phyloP scores from a whole-genome alignment of 73 alveolate genomes.

The Paramecium caudatum region DNA sequence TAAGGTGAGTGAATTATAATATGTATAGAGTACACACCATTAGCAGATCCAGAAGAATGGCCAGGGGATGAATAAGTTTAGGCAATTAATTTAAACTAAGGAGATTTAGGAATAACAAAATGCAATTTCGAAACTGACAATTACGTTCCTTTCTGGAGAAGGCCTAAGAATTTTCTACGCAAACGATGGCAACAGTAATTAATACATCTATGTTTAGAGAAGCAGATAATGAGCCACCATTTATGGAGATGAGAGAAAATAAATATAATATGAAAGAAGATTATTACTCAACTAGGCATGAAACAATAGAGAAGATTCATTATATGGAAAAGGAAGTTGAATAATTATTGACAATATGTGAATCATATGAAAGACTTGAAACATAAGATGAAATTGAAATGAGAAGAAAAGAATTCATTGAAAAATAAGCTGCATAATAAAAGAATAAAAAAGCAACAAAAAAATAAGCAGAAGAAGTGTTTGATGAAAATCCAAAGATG shows the following conservation, averaged over 20 bases:
- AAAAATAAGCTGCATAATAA: constrained; percentile 82
- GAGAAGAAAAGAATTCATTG: constrained; percentile 88
- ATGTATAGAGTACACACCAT: constrained; percentile 76
- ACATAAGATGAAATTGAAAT: constrained; percentile 88
- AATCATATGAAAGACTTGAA: constrained; percentile 87
- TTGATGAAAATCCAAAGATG: constrained; percentile 77
- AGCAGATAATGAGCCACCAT: constrained; percentile 71
- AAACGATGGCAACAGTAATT: constrained; percentile 57
- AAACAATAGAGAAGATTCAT: constrained; percentile 68
- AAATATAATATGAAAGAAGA: constrained; percentile 61
- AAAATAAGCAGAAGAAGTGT: constrained; percentile 68
- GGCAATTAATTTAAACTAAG: constrained; percentile 78
- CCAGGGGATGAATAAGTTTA: constrained; percentile 90
- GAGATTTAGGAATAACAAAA: constrained; percentile 79
- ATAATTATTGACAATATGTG: constrained; percentile 72
- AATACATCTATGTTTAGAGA: constrained; percentile 46
- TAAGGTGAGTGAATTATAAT: constrained; percentile 49
- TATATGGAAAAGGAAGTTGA: constrained; percentile 74
- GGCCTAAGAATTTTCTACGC: constrained; percentile 81
- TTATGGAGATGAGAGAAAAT: constrained; percentile 56
- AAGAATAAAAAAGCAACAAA: constrained; percentile 80
- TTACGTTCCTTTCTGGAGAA: constrained; percentile 72
- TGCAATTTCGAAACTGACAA: constrained; percentile 79
- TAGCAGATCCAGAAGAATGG: constrained; percentile 86
- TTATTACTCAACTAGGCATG: constrained; percentile 71